Base-by-base conservation (phyloP, 768 basidiomycete species). In the Gymnopilus junonius region DNA sequence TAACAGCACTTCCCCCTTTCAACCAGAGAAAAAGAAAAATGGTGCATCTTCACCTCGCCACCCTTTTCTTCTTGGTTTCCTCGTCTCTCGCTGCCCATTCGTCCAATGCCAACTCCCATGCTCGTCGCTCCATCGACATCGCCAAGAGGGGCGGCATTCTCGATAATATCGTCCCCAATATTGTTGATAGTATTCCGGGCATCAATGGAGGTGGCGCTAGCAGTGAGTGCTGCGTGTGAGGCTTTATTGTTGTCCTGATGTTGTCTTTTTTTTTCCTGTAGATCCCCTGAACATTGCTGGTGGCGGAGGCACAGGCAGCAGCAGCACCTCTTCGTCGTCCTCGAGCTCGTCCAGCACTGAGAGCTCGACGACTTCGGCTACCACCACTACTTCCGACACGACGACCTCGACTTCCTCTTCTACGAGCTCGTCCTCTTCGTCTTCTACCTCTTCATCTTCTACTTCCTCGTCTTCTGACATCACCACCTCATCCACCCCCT, bases 71-170 rank as follows among this genome's bases (percentile, higher is more conserved):
- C 61, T 63, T 77, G 40, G 34, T 67, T 57, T 58, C 65, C 45
- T 61, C 69, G 34, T 74, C 73, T 57, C 69, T 71, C 21, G 80
- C 81, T 0, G 69, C 75, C 48, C 84, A 82, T 65, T 78, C 82
- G 0, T 79, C 82, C n/a, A 58, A 72, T 8, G 45, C 66, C 17
- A 60, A 71, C 46, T 66, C 73, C 53, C 70, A 78, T 76, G 74
- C 74, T 1, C 71, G 77, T 73, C 79, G 60, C 73, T 76, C 76
- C 4, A 62, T 79, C 34, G 61, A 59, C 14, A 5, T 55, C 27
- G 20, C 27, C 15, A 65, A 35, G 46, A 55, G 65, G 31, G 60
- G 64, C 50, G 45, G 21, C 25, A 42, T 54, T 8, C 20, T 58
- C 3, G 40, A 40, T 17, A 46, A 25, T 29, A 15, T 31, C 14